phyloP scores from a whole-genome alignment of 2,329 filamentous ascomycete genomes.

The Trematosphaeria pertusa region DNA sequence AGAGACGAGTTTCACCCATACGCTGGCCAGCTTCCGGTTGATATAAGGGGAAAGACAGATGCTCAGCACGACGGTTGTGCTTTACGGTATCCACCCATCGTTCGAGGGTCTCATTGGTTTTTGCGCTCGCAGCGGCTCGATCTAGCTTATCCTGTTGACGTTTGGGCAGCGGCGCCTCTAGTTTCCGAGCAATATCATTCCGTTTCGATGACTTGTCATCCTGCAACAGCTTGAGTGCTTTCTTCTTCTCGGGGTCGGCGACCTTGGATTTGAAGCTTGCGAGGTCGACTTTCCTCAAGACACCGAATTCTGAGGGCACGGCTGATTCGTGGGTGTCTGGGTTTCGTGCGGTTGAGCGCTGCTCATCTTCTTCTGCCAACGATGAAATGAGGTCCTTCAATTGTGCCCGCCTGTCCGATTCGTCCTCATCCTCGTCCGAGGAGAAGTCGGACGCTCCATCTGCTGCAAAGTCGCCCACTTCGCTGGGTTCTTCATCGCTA shows the following conservation, averaged over 20 bases:
- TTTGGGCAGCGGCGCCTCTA: constrained; percentile 82
- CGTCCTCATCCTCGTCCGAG: constrained; percentile 51
- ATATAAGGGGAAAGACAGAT: constrained; percentile 84
- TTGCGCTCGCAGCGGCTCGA: constrained; percentile 81
- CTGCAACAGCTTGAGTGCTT: constrained; percentile 76
- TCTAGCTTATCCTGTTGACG: constrained; percentile 86
- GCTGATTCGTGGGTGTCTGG: constrained; percentile 64
- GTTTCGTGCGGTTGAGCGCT: constrained; percentile 40
- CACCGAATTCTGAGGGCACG: constrained; percentile 66
- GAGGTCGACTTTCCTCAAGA: constrained; percentile 73
- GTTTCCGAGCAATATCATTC: constrained; percentile 68
- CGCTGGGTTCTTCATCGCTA: constrained; percentile 61
- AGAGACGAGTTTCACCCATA: constrained; percentile 68
- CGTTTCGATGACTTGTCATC: constrained; percentile 67
- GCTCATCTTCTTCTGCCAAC: constrained; percentile 58
- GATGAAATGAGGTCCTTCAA: constrained; percentile 73
- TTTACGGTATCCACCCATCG: constrained; percentile 97
- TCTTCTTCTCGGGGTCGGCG: constrained; percentile 77
- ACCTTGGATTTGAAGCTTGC: constrained; percentile 77
- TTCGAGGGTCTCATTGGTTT: constrained; percentile 88
- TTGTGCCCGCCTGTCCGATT: constrained; percentile 65
- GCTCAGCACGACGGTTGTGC: constrained; percentile 88
- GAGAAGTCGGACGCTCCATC: constrained; percentile 59
- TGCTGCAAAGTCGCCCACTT: constrained; percentile 52
- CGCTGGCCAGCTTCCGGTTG: constrained; percentile 70